Conservation (phyloP, 768 basidiomycete genomes). For the Amanita exitialis region DNA sequence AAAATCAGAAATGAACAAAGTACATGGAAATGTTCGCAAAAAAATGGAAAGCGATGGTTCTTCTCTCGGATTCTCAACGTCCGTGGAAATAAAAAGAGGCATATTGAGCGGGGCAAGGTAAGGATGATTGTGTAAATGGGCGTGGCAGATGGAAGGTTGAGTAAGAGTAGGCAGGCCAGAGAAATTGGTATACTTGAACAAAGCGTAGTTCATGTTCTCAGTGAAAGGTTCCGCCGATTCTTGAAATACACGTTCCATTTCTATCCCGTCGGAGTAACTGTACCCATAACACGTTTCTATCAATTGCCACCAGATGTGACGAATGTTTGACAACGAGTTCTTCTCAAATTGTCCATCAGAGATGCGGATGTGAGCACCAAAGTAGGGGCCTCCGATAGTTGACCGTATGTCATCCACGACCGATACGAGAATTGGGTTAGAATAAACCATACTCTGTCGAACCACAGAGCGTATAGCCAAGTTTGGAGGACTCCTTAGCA, state of each 20-base stretch:
- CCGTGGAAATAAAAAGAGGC: conserved; percentile 61
- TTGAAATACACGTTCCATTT: conserved; percentile 16
- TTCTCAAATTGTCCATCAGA: conserved; percentile 55
- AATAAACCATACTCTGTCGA: conserved; percentile 48
- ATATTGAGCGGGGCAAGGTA: conserved; percentile 32
- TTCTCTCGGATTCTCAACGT: conserved; percentile 28
- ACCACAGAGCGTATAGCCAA: conserved; percentile 33
- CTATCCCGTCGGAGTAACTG: conserved; percentile 8
- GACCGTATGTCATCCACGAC: conserved; percentile 34
- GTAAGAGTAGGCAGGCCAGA: background rate
- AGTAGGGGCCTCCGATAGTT: conserved; percentile 35
- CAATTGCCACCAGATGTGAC: conserved; percentile 47
- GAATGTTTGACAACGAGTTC: conserved; percentile 29
- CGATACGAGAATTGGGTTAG: conserved; percentile 33
- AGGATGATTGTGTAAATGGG: conserved; percentile 19
- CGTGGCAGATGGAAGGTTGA: background rate
- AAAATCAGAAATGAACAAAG: conserved; percentile 50
- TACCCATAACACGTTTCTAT: conserved; percentile 20
- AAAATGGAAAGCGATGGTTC: conserved; percentile 37
- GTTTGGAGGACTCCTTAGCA: conserved; percentile 31
- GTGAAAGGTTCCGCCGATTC: conserved; percentile 4
- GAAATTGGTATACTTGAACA: background rate
- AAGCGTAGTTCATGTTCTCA: conserved; percentile 1
- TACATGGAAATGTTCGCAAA: conserved; percentile 50
- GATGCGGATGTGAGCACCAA: conserved; percentile 59